phyloP scores from a whole-genome alignment of 768 basidiomycete genomes.

The Tulasnella sp. region DNA sequence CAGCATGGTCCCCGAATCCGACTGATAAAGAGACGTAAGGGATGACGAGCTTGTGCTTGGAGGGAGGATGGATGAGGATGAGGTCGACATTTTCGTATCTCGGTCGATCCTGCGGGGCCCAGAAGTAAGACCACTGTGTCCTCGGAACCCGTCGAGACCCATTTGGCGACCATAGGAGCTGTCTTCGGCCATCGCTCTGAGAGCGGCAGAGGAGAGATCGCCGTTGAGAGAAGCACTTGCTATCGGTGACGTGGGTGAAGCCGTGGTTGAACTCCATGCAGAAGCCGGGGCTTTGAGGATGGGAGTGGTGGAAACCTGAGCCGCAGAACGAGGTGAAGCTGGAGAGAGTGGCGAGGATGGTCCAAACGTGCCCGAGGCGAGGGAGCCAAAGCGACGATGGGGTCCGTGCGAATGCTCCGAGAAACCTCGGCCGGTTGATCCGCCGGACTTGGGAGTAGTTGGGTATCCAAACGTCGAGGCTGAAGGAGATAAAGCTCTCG shows the following conservation, averaged over 20 bases:
- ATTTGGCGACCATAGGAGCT: not conserved
- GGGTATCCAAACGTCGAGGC: constrained; percentile 33
- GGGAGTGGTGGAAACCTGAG: not conserved
- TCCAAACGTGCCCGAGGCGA: not conserved
- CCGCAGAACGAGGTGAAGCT: not conserved
- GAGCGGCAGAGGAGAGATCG: not conserved
- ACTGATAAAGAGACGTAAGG: constrained; percentile 12
- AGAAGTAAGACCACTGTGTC: not conserved
- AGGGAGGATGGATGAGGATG: constrained; percentile 23
- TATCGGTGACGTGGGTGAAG: constrained; percentile 6
- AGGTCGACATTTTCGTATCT: constrained; percentile 18
- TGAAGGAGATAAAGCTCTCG: constrained; percentile 69
- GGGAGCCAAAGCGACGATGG: not conserved
- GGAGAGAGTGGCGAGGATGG: not conserved
- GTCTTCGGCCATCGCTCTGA: not conserved
- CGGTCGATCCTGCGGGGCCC: not conserved
- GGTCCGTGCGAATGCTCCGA: not conserved
- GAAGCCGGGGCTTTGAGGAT: not conserved
- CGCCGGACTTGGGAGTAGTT: not conserved
- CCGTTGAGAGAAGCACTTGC: not conserved
- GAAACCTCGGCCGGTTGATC: not conserved
- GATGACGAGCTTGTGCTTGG: constrained; percentile 23
- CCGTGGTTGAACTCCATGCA: not conserved
- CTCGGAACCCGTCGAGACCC: not conserved
- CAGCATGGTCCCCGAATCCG: constrained; percentile 5